Evolutionary conservation across 1,139 yeast genomes (phyloP).

Genomic region (Geotrichum europaeum): DNA sequence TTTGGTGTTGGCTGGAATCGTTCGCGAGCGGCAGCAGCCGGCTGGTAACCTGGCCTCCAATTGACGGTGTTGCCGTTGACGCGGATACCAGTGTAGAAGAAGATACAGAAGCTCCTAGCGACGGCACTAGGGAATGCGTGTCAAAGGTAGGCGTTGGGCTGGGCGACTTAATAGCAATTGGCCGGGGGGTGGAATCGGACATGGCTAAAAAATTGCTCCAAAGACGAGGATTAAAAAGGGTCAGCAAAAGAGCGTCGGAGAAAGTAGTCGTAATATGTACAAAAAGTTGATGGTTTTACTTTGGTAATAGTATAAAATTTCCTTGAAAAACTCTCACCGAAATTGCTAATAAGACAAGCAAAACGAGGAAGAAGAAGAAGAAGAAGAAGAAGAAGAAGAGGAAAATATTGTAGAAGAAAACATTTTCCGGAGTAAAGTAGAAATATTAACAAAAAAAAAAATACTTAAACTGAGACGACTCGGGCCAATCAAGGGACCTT

Average conservation of each 20-base stretch:
- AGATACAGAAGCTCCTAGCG: background rate
- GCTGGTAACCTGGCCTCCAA: background rate
- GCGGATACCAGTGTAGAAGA: background rate
- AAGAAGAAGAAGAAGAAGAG: background rate
- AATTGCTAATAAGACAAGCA: background rate
- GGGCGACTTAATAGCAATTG: constrained; percentile 6
- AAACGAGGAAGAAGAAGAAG: no score
- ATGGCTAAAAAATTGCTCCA: background rate
- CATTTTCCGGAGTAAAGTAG: background rate
- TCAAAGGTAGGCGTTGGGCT: background rate
- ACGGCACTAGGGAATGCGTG: background rate
- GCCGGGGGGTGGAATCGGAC: background rate
- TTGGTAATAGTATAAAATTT: background rate
- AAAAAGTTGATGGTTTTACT: background rate
- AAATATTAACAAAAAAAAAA: background rate
- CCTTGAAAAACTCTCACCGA: background rate
- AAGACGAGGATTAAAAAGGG: background rate
- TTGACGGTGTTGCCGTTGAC: background rate
- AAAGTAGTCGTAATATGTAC: background rate
- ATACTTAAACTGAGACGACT: background rate
- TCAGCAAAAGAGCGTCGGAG: background rate
- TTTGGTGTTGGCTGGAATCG: background rate
- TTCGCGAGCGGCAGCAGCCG: background rate
- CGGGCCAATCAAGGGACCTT: background rate
- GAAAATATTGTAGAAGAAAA: background rate